phyloP scores from a whole-genome alignment of 371 early-diverging fungal species.

The Saksenaea vasiformis region DNA sequence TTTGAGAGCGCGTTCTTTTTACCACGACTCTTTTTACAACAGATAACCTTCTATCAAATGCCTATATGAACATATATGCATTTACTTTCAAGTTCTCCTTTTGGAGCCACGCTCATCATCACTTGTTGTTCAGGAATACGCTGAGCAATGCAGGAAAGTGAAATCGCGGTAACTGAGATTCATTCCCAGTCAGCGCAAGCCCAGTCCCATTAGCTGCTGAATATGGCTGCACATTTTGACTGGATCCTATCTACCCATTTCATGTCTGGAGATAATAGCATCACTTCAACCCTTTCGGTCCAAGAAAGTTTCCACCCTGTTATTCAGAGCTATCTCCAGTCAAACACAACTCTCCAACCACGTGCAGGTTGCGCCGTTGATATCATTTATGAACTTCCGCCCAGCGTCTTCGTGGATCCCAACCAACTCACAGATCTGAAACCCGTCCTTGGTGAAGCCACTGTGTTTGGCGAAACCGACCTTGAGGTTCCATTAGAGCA shows the following conservation, averaged over 20 bases:
- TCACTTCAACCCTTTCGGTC: slow-evolving; percentile 16
- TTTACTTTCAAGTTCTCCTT: too few relatives aligned
- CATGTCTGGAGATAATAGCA: background rate
- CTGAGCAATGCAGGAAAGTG: too few relatives aligned
- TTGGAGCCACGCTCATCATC: too few relatives aligned
- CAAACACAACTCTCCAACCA: background rate
- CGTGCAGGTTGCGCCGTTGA: slow-evolving; percentile 30
- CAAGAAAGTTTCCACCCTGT: slow-evolving; percentile 42
- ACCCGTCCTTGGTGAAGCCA: slow-evolving; percentile 9
- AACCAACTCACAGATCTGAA: slow-evolving; percentile 35
- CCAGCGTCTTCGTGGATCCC: slow-evolving; percentile 51
- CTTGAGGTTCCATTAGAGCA: slow-evolving; percentile 47
- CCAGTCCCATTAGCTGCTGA: too few relatives aligned
- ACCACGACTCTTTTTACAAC: too few relatives aligned
- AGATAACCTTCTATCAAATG: too few relatives aligned
- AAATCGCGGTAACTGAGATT: too few relatives aligned
- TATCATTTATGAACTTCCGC: slow-evolving; percentile 39
- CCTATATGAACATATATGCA: too few relatives aligned
- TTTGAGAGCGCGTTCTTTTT: too few relatives aligned
- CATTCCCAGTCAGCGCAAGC: too few relatives aligned
- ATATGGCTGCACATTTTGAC: too few relatives aligned
- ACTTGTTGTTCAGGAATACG: too few relatives aligned
- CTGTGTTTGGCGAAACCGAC: slow-evolving; percentile 46
- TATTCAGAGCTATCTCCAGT: slow-evolving; percentile 24
- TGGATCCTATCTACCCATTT: background rate